These are phyloP conservation scores for Balansia obtecta DNA, from an alignment of 2,329 filamentous ascomycete species.

Conservation along the genomic window DNA sequence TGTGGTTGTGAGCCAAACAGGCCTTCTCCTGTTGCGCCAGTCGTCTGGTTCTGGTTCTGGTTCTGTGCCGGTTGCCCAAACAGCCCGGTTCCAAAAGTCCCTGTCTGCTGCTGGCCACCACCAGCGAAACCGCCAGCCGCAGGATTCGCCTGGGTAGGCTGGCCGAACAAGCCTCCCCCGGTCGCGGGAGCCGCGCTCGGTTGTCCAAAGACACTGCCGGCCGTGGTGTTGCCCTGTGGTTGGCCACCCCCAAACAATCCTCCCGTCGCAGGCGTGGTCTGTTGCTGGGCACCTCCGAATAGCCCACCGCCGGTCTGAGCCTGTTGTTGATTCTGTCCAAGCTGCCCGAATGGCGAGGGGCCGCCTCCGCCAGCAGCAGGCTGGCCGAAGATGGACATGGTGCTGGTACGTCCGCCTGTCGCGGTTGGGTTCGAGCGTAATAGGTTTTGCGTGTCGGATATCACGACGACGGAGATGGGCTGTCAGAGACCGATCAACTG, in stretches of 20 bases:
- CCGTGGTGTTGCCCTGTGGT: background rate
- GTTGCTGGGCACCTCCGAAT: conserved; percentile 5
- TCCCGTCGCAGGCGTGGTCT: conserved; percentile 5
- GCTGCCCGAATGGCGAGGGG: conserved; percentile 18
- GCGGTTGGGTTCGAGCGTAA: background rate
- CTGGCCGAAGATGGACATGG: conserved; percentile 25
- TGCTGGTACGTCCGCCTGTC: background rate
- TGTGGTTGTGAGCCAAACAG: conserved; percentile 12
- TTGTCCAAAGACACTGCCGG: conserved; percentile 6
- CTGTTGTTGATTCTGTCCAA: conserved; percentile 1
- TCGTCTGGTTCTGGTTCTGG: conserved; percentile 3
- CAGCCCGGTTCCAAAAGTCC: conserved; percentile 8
- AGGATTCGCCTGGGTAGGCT: conserved; percentile 12
- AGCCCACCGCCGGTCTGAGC: conserved; percentile 8
- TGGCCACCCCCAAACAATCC: conserved; percentile 5
- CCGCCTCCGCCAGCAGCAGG: conserved; percentile 11
- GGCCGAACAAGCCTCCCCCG: conserved; percentile 12
- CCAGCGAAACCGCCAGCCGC: conserved; percentile 5
- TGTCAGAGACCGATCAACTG: background rate
- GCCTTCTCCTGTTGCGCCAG: conserved; percentile 6
- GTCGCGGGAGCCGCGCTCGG: conserved; percentile 1
- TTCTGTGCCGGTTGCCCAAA: conserved; percentile 7
- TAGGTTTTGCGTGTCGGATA: too few relatives aligned
- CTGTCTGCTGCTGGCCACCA: conserved; percentile 11
- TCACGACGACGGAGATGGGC: too few relatives aligned